A percentile compares a stretch with the other conserved stretches of the same genome.
Evolutionary conservation across 1,284 basidiomycete species (phyloP).

Genomic region (Leccinum subrobustum): DNA sequence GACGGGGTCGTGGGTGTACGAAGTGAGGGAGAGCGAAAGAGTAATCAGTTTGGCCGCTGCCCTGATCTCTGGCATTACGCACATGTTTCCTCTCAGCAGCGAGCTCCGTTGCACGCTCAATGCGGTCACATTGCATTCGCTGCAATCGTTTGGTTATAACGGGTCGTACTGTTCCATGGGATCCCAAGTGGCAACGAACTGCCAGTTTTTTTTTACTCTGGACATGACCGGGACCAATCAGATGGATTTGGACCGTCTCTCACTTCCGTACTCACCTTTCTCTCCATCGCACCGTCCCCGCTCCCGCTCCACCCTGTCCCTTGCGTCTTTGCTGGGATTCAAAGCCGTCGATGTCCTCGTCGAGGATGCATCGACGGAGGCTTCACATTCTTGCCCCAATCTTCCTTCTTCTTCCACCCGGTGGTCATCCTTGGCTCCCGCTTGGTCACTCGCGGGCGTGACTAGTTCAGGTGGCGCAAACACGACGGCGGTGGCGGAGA

Average conservation of each 20-base stretch:
- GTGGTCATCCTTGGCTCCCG: slow-evolving; percentile 23
- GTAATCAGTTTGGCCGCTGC: slow-evolving; percentile 63
- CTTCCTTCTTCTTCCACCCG: slow-evolving; percentile 39
- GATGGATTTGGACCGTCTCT: slow-evolving; percentile 2
- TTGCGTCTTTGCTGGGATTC: slow-evolving; percentile 49
- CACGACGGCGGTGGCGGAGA: slow-evolving; percentile 72
- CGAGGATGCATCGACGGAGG: slow-evolving; percentile 83
- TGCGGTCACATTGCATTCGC: slow-evolving; percentile 75
- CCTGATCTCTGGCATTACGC: slow-evolving; percentile 51
- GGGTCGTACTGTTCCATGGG: slow-evolving; percentile 79
- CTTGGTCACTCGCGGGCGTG: slow-evolving; percentile 31
- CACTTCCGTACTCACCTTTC: slow-evolving; percentile 48
- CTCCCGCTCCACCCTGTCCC: slow-evolving; percentile 32
- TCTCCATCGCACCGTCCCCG: slow-evolving; percentile 50
- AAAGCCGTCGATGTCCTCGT: slow-evolving; percentile 86
- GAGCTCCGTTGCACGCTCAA: slow-evolving; percentile 63
- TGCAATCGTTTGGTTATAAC: slow-evolving; percentile 81
- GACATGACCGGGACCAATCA: slow-evolving; percentile 4
- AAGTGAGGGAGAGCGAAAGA: slow-evolving; percentile 6
- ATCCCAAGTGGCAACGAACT: slow-evolving; percentile 62
- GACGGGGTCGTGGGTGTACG: slow-evolving; percentile 13
- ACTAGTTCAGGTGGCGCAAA: slow-evolving; percentile 67
- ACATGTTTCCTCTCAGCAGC: slow-evolving; percentile 59
- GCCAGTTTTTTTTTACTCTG: slow-evolving; percentile 58
- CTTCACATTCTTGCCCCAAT: slow-evolving; percentile 84